A percentile compares a stretch with the other conserved stretches of the same genome.
These are phyloP conservation scores for Apiospora marii DNA, from an alignment of 2,329 filamentous ascomycete genomes.

Conservation along the genomic window DNA sequence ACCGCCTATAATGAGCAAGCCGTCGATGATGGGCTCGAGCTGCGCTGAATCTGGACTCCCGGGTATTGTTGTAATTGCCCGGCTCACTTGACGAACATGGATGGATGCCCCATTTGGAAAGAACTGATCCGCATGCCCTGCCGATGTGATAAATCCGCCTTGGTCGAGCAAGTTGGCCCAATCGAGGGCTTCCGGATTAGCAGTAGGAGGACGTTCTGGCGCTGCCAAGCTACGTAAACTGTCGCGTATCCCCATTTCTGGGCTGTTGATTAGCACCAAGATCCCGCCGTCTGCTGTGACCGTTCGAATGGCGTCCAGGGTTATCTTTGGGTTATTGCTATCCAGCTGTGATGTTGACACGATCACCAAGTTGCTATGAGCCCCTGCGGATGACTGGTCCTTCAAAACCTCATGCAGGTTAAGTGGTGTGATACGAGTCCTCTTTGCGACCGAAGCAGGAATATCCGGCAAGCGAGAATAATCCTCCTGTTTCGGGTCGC, in stretches of 20 bases:
- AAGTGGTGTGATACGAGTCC: not conserved
- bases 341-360: constrained; percentile 45
- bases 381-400: not conserved
- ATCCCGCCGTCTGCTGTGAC: constrained; percentile 49
- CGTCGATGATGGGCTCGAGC: not conserved
- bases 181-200: not conserved
- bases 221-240: not conserved
- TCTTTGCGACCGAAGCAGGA: not conserved
- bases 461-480: not conserved
- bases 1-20: not conserved
- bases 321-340: constrained; percentile 30
- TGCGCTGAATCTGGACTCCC: not conserved
- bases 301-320: constrained; percentile 39
- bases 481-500: not conserved
- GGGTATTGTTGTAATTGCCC: not conserved
- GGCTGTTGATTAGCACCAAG: constrained; percentile 41
- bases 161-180: constrained; percentile 35
- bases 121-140: constrained; percentile 44
- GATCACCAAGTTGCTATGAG: constrained; percentile 43
- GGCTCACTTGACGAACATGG: constrained; percentile 42
- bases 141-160: constrained; percentile 43
- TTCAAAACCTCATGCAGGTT: not conserved
- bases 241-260: not conserved
- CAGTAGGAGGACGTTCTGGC: too few relatives aligned
- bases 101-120: constrained; percentile 44